Evolutionary conservation across 768 basidiomycete species (phyloP), one percentile per base, ranked within the genome.

Genomic region (Multifurca ochricompacta): DNA sequence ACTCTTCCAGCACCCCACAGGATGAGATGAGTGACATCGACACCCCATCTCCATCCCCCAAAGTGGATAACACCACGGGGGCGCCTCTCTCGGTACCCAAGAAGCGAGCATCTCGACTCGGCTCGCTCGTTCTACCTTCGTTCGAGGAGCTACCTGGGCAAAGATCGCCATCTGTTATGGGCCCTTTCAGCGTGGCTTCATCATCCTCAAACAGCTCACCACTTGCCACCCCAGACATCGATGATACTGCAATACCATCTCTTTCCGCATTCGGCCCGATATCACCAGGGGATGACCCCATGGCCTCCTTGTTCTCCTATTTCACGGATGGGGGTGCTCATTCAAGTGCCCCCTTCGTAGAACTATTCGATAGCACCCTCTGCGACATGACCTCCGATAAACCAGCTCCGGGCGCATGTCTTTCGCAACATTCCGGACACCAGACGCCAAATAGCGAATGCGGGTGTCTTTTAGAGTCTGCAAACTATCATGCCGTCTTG

Each of bases 401-500:
- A 27, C 35, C n/a, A 13, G 13, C 31, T 11, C 37, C 30, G 14
- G 43, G 37, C 14, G n/a, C 31, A 3, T 45, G n/a, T 35, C 47
- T 32, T 0, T n/a, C n/a, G n/a, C n/a, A n/a, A 27, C 34, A 49
- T 11, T 35, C 31, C 25, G 42, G 34, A 7, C n/a, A 25, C 19
- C 28, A 43, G 40, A 18, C 42, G 6, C 21, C 42, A 14, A 32
- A 18, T 28, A 28, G 70, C 69, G 14, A 76, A 80, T 85, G 83
- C 58, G 78, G 75, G 4, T 85, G 83, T 62, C 69, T 84, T 25
- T 71, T 74, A 49, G 82, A 84, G 55, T 61, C 73, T 8, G 61
- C 71, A 18, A 76, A 69, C 60, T 84, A 85, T 62, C 77, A 70
- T 51, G 75, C 74, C n/a, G 70, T 82, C 19, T 73, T 85, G 10